Base-by-base conservation (phyloP, 163 green algal species). In the Prototheca stagnorum region DNA sequence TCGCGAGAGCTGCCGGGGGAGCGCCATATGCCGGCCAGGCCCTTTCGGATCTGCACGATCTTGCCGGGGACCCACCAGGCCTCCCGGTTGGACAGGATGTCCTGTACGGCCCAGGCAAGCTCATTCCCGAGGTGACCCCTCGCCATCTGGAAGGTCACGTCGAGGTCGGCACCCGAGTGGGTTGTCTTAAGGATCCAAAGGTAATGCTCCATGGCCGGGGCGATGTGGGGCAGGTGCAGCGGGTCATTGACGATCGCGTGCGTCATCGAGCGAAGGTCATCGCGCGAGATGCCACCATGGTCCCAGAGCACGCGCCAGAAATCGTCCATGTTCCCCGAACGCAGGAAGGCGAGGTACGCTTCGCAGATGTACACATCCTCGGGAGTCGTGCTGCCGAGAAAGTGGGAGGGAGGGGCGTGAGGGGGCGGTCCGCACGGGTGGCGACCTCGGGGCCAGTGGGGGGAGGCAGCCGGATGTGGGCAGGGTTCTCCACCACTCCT, bases 51-150 rank as follows among this genome's bases (percentile, higher is more conserved):
- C 59, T 93, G 77, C 41, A 95, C 75, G 16, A 92, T 80, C 66
- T 95, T 94, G 47, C 77, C 81, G 3, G 85, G 82, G 36, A 86
- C 81, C 85, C 85, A 95, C 82, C 82, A 93, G 35, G 74, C 84
- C 34, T 81, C 62, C 39, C 85, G 72, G 61, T 94, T 75, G 20
- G 47, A 27, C 40, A 90, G 65, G 22, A 95, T 37, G 49, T 83
- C 79, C 43, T 67, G 63, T 20, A 90, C 50, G n/a, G 73, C 65
- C 71, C 75, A 81, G 19, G 51, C 22, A 28, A 91, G 67, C 28
- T 85, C 81, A 21, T 70, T 73, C 45, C 85, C 73, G 37, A 95
- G 56, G 44, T 50, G 35, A n/a, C 81, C 75, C 48, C 70, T 64
- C n/a, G 75, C 74, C 68, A 88, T 90, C 12, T 78, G 64, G 33